phyloP scores from a whole-genome alignment of 2,329 filamentous ascomycete genomes.

The Colletotrichum sp. region DNA sequence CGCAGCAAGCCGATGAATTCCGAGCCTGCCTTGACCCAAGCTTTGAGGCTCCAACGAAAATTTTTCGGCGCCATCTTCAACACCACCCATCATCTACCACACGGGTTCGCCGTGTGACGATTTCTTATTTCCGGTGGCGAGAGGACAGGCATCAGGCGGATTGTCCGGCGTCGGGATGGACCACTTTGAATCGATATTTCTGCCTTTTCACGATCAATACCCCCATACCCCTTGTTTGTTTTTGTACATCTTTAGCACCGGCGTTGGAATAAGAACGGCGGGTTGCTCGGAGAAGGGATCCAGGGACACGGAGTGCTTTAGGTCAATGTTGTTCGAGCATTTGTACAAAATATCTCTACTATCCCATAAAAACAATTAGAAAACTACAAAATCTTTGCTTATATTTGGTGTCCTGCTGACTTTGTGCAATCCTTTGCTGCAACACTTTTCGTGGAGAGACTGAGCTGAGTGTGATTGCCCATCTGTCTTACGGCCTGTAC shows the following conservation, averaged over 20 bases:
- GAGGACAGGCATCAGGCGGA: neutral
- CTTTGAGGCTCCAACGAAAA: constrained; percentile 11
- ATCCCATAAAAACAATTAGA: neutral
- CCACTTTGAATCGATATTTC: neutral
- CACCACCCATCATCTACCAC: neutral
- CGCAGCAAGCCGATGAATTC: constrained; percentile 8
- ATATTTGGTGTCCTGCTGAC: too few species aligned
- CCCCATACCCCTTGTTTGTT: constrained; percentile 5
- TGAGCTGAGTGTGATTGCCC: neutral
- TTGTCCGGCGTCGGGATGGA: neutral
- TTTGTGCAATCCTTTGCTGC: fast-evolving
- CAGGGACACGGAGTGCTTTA: neutral
- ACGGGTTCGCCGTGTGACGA: neutral
- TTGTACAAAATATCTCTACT: neutral
- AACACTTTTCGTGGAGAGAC: fast-evolving
- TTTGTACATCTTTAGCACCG: neutral
- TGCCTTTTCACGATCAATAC: neutral
- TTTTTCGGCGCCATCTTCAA: neutral
- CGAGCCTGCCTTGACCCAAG: neutral
- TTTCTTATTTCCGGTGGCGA: neutral
- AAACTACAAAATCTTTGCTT: neutral
- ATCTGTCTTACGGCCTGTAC: neutral
- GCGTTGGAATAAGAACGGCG: neutral
- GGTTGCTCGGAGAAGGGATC: neutral
- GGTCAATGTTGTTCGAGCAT: neutral